Evolutionary conservation across 169 alveolate species (phyloP).

Genomic region (Cryptosporidium andersoni): DNA sequence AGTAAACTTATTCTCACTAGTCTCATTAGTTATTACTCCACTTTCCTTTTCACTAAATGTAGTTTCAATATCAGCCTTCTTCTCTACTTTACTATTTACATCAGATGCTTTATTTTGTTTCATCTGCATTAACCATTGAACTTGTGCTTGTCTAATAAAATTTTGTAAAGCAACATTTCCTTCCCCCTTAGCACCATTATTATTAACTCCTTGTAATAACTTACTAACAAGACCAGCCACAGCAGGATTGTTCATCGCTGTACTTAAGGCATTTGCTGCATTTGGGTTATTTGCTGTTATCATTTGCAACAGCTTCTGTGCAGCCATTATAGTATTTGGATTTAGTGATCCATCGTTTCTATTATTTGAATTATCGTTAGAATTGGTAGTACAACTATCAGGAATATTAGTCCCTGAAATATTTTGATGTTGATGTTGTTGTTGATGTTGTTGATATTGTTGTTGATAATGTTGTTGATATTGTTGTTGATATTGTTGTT

Average conservation of each 20-base stretch:
- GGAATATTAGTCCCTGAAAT: neutral
- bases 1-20: neutral
- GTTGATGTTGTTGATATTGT: neutral
- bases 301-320: constrained; percentile 65
- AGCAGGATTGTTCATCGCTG: constrained; percentile 71
- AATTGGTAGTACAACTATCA: neutral
- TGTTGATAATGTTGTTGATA: neutral
- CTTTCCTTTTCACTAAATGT: neutral
- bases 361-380: constrained; percentile 18
- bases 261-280: constrained; percentile 60
- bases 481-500: neutral
- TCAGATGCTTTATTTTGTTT: neutral
- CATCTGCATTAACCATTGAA: constrained; percentile 2
- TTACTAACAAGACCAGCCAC: constrained; percentile 64
- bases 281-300: constrained; percentile 58
- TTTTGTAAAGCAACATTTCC: neutral
- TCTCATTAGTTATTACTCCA: neutral
- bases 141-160: constrained; percentile 7
- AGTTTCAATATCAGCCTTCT: neutral
- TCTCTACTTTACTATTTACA: neutral
- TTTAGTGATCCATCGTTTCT: constrained; percentile 46
- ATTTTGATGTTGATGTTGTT: neutral
- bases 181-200: neutral
- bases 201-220: constrained; percentile 32
- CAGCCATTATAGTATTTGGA: constrained; percentile 41